A percentile compares a stretch with the other conserved stretches of the same genome.
Evolutionary conservation across 1,284 basidiomycete genomes (phyloP).

Genomic region (Coniferiporia sulphurascens): DNA sequence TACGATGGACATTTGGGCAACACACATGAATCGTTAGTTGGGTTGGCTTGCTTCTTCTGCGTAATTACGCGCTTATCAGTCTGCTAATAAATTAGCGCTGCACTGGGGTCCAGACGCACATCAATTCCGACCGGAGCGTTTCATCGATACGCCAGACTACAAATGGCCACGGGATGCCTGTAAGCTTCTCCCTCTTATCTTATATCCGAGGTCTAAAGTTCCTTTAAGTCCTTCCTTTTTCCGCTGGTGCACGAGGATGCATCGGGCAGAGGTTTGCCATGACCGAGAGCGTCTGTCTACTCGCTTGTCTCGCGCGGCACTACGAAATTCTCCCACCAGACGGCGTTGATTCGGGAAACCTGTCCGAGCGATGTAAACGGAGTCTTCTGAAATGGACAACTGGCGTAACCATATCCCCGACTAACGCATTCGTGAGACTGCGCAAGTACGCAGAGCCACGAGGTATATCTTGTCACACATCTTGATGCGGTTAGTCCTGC

Average conservation of each 20-base stretch:
- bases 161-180: conserved; percentile 35
- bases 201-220: background rate
- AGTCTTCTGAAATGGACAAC: conserved; percentile 29
- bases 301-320: conserved; percentile 31
- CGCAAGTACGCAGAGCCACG: conserved; percentile 1
- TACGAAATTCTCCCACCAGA: conserved; percentile 31
- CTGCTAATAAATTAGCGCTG: conserved; percentile 24
- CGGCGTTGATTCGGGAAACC: conserved; percentile 19
- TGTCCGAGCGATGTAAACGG: conserved; percentile 26
- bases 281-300: conserved; percentile 32
- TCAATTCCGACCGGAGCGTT: conserved; percentile 42
- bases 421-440: conserved; percentile 24
- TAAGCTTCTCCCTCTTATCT: conserved; percentile 12
- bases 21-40: conserved; percentile 34
- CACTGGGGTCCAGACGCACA: conserved; percentile 41
- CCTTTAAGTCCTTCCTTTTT: conserved; percentile 37
- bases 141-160: conserved; percentile 37
- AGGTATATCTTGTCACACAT: too few species aligned
- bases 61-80: background rate
- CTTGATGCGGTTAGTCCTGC: too few species aligned
- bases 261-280: conserved; percentile 39
- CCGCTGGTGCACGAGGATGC: conserved; percentile 38
- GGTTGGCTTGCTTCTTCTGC: conserved; percentile 10
- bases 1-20: conserved; percentile 34
- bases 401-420: conserved; percentile 29